These are phyloP conservation scores for Aspergillus sp. DNA, from an alignment of 2,329 filamentous ascomycete genomes.

Conservation along the genomic window DNA sequence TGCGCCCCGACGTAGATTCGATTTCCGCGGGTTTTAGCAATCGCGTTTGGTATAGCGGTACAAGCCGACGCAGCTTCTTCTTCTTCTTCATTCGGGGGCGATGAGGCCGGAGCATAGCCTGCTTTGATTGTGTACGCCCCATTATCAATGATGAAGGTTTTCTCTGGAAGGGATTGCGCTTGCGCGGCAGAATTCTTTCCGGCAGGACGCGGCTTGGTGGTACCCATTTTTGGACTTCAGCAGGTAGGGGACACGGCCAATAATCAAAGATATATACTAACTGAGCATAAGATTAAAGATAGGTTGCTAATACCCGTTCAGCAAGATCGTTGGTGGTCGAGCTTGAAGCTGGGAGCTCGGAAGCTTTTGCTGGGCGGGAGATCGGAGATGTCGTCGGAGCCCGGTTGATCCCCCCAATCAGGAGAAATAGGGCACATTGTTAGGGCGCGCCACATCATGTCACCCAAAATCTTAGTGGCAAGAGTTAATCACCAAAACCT, in stretches of 20 bases:
- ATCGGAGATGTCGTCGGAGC: constrained; percentile 12
- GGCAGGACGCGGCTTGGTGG: constrained; percentile 35
- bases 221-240: constrained; percentile 25
- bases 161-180: constrained; percentile 54
- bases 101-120: constrained; percentile 62
- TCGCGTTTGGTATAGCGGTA: constrained; percentile 78
- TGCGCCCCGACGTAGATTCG: constrained; percentile 79
- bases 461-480: too few species aligned
- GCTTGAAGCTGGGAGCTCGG: constrained; percentile 10
- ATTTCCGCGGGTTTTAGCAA: constrained; percentile 78
- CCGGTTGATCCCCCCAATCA: constrained; percentile 13
- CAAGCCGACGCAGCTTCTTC: constrained; percentile 52
- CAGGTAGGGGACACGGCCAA: not conserved
- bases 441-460: constrained; percentile 17
- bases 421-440: constrained; percentile 24
- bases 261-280: not conserved
- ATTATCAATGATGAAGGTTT: constrained; percentile 88
- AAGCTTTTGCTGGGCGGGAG: constrained; percentile 10
- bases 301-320: not conserved
- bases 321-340: constrained; percentile 1
- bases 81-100: constrained; percentile 36
- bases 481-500: not conserved
- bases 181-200: constrained; percentile 55
- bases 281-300: not conserved
- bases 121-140: constrained; percentile 90